These are phyloP conservation scores for Sherardia arvensis DNA, from an alignment of 257 asterid genomes.

Conservation along the genomic window DNA sequence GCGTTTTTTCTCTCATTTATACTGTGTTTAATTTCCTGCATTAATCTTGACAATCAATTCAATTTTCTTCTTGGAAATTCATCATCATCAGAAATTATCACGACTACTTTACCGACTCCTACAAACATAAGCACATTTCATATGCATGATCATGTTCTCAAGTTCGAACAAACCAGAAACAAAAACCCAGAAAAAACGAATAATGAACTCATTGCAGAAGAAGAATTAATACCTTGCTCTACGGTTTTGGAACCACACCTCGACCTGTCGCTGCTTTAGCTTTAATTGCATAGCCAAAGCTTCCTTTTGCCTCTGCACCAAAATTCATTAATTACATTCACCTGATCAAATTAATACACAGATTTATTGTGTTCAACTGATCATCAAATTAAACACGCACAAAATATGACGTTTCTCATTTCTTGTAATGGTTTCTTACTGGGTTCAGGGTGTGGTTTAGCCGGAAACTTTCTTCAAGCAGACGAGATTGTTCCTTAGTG, in stretches of 20 bases:
- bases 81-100: neutral
- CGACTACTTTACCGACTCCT: neutral
- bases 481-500: constrained; percentile 57
- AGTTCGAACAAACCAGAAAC: no score
- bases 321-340: neutral
- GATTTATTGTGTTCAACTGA: neutral
- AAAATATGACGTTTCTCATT: neutral
- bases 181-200: no score
- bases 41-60: no score
- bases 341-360: neutral
- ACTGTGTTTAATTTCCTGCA: no score
- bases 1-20: no score
- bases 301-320: constrained; percentile 64
- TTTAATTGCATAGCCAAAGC: constrained; percentile 49
- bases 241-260: constrained; percentile 94
- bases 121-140: neutral
- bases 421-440: constrained; percentile 20
- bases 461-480: constrained; percentile 71
- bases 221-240: constrained; percentile 96
- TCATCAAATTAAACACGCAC: neutral
- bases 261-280: constrained; percentile 73
- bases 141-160: no score
- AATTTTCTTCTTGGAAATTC: neutral
- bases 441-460: constrained; percentile 63
- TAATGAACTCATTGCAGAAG: no score